Evolutionary conservation across 1,284 basidiomycete genomes (phyloP).

Genomic region (Volvariella surrecta): DNA sequence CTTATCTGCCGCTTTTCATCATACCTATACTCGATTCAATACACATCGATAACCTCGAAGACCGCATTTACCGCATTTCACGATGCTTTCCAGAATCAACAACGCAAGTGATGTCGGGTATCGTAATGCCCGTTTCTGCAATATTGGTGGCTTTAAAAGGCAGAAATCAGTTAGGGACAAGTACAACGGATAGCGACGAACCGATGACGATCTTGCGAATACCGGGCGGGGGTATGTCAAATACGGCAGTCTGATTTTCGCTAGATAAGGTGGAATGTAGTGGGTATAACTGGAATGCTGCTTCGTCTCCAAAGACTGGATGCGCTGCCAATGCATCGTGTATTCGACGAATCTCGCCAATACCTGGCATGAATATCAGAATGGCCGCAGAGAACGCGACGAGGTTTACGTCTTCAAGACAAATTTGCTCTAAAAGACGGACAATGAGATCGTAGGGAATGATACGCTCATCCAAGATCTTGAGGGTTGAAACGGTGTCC

Average conservation of each 20-base stretch:
- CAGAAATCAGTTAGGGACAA: constrained; percentile 2
- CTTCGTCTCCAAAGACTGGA: constrained; percentile 56
- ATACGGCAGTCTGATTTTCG: constrained; percentile 87
- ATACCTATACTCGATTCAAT: constrained; percentile 45
- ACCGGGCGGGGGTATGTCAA: constrained; percentile 77
- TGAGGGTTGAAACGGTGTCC: constrained; percentile 74
- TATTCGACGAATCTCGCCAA: constrained; percentile 87
- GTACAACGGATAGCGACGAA: constrained; percentile 21
- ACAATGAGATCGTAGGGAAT: constrained; percentile 91
- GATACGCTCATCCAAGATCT: constrained; percentile 81
- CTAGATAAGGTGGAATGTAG: constrained; percentile 92
- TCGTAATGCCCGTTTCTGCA: constrained; percentile 93
- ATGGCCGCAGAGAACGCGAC: constrained; percentile 71
- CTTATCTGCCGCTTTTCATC: constrained; percentile 98
- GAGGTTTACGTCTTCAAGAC: constrained; percentile 57
- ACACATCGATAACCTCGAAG: not conserved
- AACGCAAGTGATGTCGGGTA: constrained; percentile 97
- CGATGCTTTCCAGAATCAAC: constrained; percentile 95
- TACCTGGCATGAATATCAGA: constrained; percentile 91
- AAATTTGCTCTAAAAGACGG: constrained; percentile 82
- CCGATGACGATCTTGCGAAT: constrained; percentile 90
- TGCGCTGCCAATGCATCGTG: constrained; percentile 82
- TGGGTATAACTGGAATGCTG: constrained; percentile 74
- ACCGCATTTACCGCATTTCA: constrained; percentile 65
- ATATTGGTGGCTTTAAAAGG: constrained; percentile 58